Base-by-base conservation (phyloP, 805 yeast species). In the Wickerhamiella spandovensis region DNA sequence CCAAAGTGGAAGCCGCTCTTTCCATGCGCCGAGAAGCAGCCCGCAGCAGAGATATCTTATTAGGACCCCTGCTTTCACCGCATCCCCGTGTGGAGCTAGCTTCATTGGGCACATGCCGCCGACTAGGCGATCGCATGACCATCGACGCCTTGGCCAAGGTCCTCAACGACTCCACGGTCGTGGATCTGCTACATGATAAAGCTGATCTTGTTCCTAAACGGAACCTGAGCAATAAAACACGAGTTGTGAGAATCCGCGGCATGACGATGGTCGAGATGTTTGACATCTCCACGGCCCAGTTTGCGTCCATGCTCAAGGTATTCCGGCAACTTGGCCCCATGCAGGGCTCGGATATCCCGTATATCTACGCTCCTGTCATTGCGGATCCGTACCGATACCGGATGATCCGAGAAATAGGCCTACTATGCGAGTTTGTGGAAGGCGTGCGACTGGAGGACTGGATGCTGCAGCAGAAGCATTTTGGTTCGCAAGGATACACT, bases 271-370 rank as follows among this genome's bases (percentile, higher is more conserved):
- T 35, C 13, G 39, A 35, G 39, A 35, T 17, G 17, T 7, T 35
- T 7, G 39, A 17, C n/a, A 35, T 35, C 9, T n/a, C n/a, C n/a
- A n/a, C n/a, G n/a, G n/a, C n/a, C n/a, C n/a, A n/a, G n/a, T n/a
- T n/a, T n/a, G n/a, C n/a, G n/a, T n/a, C n/a, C 3, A 48, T 49
- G 24, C 35, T 51, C 15, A 6, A 24, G 21, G 44, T 50, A 1
- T 55, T 51, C 46, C 17, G 24, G 6, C 18, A 18, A 41, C 47
- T 55, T 24, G 25, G 43, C 17, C 20, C 30, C 9, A 46, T 55
- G 12, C 58, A 53, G 39, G 58, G 58, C 15, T 35, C 46, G 2
- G 21, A 30, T 6, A 39, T 55, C 15, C 58, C 58, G 12, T 55
- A 37, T 24, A 30, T 53, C 9, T 48, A 53, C 43, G n/a, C 48